These are phyloP conservation scores for Quercus alba DNA, from an alignment of 306 rosid genomes.

Conservation along the genomic window DNA sequence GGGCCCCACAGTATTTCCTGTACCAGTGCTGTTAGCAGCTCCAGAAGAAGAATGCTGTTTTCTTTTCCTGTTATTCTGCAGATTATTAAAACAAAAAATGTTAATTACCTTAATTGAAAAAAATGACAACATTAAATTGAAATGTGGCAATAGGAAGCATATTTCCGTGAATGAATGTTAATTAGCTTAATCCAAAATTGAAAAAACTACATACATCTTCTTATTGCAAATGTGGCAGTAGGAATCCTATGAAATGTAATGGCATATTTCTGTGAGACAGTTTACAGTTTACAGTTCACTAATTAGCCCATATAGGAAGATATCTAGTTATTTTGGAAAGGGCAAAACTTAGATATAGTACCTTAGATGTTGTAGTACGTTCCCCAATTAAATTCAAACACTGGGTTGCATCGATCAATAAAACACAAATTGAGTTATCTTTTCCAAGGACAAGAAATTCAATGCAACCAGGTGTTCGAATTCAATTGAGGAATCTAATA, in stretches of 20 bases:
- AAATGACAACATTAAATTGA: not conserved
- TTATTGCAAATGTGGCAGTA: conserved; percentile 12
- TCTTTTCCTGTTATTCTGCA: conserved; percentile 59
- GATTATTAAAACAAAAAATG: too few species aligned
- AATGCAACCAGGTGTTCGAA: too few species aligned
- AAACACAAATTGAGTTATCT: too few species aligned
- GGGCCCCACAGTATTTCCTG: conserved; percentile 85
- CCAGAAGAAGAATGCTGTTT: conserved; percentile 84
- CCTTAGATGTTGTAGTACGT: too few species aligned
- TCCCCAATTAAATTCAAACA: too few species aligned
- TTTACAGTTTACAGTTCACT: not conserved
- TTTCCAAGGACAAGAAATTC: too few species aligned
- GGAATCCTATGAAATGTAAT: not conserved
- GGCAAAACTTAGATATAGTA: too few species aligned
- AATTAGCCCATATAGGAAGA: conserved; percentile 12
- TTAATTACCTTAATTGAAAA: not conserved
- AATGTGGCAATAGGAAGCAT: conserved; percentile 6
- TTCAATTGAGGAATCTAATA: too few species aligned
- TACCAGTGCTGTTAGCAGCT: conserved; percentile 91
- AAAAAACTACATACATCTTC: not conserved
- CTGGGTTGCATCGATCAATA: too few species aligned
- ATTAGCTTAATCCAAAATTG: conserved; percentile 1
- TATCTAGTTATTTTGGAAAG: not conserved
- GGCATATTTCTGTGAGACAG: not conserved
- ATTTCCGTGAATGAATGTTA: not conserved